Evolutionary conservation across 2,329 filamentous ascomycete genomes (phyloP).

Genomic region (Botrytis hyacinthi): DNA sequence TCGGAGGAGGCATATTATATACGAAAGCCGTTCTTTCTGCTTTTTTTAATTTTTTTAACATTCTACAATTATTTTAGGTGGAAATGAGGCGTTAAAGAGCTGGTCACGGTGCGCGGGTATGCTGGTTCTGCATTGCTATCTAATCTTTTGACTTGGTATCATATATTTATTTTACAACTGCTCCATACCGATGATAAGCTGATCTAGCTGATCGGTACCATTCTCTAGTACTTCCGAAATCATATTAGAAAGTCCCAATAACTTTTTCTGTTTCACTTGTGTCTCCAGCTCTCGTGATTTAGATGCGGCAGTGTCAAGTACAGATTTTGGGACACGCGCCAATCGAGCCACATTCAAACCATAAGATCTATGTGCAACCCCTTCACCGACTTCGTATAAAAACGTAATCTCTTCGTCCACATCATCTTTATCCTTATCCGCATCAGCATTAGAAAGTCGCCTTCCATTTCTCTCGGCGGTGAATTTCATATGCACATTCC

Average conservation of each 20-base stretch:
- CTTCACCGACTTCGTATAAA: constrained; percentile 86
- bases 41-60: constrained; percentile 15
- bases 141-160: constrained; percentile 25
- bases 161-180: constrained; percentile 48
- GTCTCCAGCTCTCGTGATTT: constrained; percentile 82
- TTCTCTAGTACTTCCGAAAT: constrained; percentile 32
- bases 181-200: constrained; percentile 47
- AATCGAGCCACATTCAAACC: constrained; percentile 89
- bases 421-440: constrained; percentile 44
- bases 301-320: constrained; percentile 74
- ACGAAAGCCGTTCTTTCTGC: background rate
- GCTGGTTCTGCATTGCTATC: constrained; percentile 26
- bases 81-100: constrained; percentile 16
- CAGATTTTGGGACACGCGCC: constrained; percentile 72
- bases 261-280: constrained; percentile 61
- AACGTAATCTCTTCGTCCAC: constrained; percentile 84
- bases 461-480: constrained; percentile 41
- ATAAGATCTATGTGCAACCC: constrained; percentile 90
- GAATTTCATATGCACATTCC: constrained; percentile 95
- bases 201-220: constrained; percentile 30
- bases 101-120: constrained; percentile 1
- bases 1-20: constrained; percentile 13
- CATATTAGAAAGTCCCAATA: constrained; percentile 42
- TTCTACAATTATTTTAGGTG: constrained; percentile 8
- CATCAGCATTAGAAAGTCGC: constrained; percentile 44